Evolutionary conservation across 768 basidiomycete species (phyloP), one percentile per base, ranked within the genome.

Genomic region (Leucogyrophana mollusca): DNA sequence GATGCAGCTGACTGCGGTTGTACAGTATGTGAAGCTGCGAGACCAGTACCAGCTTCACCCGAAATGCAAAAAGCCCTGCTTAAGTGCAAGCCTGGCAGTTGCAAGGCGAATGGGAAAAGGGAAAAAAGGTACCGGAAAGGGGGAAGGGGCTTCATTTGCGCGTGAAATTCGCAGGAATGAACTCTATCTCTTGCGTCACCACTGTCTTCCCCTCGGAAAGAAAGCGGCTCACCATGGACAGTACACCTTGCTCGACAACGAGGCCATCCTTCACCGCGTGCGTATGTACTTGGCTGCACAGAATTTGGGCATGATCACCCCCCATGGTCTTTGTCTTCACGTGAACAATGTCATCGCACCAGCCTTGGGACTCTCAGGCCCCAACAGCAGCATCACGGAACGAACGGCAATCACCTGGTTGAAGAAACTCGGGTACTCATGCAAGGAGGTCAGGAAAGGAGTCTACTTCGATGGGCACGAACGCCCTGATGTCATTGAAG

Each of bases 371-470:
- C 48, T 49, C 20, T 24, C 35, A n/a, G 4, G 17, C 2, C 24
- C 24, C 14, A 35, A 34, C 2, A 37, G 43, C 4, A 42, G 39
- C 6, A 62, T 68, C 40, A 56, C 54, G 13, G 43, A 50, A 2
- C 10, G 40, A 4, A 72, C 66, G 2, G 68, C 69, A 11, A 40
- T 39, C 8, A 34, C 49, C 1, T 73, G 67, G 69, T 51, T 78
- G 2, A 43, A 60, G 4, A 64, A 56, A 9, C 33, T 73, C 9
- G 62, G 49, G 11, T 56, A 48, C 32, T 34, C 36, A 40, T 53
- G 45, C 1, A 57, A 57, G 9, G 55, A 63, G n/a, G 61, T 58
- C 24, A 56, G 46, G 27, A 61, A 65, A 34, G 57, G 63, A 2
- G 32, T 58, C 3, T 63, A 61, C 48, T 34, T 58, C 38, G 58